These are phyloP conservation scores for Porcisia deanei DNA, from an alignment of 208 protist genomes.

Conservation along the genomic window DNA sequence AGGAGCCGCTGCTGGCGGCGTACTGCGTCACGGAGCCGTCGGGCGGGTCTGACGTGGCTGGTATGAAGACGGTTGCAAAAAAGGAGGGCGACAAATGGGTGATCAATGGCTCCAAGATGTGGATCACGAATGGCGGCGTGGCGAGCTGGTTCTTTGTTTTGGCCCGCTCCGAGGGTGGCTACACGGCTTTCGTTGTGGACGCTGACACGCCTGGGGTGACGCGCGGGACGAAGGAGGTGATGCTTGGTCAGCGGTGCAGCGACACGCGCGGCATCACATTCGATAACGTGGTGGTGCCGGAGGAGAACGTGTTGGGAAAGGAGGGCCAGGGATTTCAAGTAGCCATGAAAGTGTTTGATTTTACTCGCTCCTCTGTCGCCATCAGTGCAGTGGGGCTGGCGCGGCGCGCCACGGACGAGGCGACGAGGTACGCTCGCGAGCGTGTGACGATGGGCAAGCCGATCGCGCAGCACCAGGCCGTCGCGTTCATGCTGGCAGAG, in stretches of 20 bases:
- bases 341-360: constrained; percentile 90
- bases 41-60: constrained; percentile 87
- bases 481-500: constrained; percentile 90
- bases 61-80: constrained; percentile 83
- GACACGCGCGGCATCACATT: constrained; percentile 93
- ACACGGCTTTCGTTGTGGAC: constrained; percentile 91
- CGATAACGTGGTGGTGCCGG: constrained; percentile 89
- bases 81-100: constrained; percentile 90
- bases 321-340: constrained; percentile 85
- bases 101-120: constrained; percentile 94
- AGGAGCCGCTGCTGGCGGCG: constrained; percentile 78
- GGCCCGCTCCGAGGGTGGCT: constrained; percentile 69
- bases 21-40: constrained; percentile 89
- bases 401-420: constrained; percentile 82
- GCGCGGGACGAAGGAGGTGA: constrained; percentile 84
- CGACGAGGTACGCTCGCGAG: constrained; percentile 70
- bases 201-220: constrained; percentile 84
- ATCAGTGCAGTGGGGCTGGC: constrained; percentile 87
- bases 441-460: constrained; percentile 86
- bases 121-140: constrained; percentile 94
- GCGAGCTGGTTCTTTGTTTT: constrained; percentile 94
- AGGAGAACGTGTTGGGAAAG: constrained; percentile 73
- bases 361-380: constrained; percentile 80
- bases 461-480: constrained; percentile 83
- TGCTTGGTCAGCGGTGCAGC: constrained; percentile 92